Evolutionary conservation across 164 flowering plant species (phyloP).

Genomic region (Litsea cubeba): DNA sequence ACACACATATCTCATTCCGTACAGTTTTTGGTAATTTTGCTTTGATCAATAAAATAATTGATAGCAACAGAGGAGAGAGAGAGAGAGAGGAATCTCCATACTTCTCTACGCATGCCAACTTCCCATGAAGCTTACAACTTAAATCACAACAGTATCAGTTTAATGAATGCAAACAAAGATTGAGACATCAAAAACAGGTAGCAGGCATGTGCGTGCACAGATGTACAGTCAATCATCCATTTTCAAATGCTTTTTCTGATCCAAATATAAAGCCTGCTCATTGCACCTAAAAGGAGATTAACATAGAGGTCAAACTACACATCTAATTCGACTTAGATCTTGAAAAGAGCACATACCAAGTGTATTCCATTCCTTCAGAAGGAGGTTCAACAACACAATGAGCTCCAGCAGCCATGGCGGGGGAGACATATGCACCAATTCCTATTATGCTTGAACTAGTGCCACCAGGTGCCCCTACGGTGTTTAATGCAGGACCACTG

Average conservation of each 20-base stretch:
- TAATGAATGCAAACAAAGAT: background rate
- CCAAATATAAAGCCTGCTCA: too few relatives aligned
- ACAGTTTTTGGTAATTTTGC: too few relatives aligned
- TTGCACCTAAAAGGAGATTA: background rate
- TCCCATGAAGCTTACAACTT: constrained; percentile 1
- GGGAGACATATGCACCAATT: constrained; percentile 97
- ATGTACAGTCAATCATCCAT: too few relatives aligned
- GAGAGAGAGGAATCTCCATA: background rate
- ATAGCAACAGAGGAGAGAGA: too few relatives aligned
- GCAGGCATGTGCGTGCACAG: too few relatives aligned
- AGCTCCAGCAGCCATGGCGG: constrained; percentile 98
- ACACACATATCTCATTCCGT: too few relatives aligned
- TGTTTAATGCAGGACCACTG: constrained; percentile 90
- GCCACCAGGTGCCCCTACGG: constrained; percentile 99
- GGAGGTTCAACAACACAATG: constrained; percentile 93
- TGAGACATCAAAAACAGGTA: too few relatives aligned
- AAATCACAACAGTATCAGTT: background rate
- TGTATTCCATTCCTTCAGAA: constrained; percentile 84
- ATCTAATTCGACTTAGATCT: background rate
- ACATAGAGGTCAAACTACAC: background rate
- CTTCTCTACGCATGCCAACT: background rate
- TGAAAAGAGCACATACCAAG: constrained; percentile 53
- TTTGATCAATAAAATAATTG: too few relatives aligned
- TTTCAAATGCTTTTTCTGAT: too few relatives aligned
- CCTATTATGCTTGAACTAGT: constrained; percentile 92